phyloP scores from a whole-genome alignment of 805 yeast species.

The Allodekkera sacchari region DNA sequence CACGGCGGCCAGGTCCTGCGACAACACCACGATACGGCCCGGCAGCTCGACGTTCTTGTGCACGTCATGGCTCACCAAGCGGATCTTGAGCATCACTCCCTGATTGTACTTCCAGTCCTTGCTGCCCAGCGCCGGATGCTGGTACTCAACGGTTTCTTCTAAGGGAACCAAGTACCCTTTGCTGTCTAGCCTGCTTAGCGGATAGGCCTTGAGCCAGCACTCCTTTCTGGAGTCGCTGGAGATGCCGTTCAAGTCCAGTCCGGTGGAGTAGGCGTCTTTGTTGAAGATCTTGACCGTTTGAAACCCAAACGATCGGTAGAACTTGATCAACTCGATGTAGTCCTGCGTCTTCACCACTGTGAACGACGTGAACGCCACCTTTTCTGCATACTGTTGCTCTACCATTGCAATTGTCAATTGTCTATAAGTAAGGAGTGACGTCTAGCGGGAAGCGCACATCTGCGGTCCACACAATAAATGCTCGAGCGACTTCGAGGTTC shows the following conservation, averaged over 20 bases:
- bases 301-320: constrained; percentile 57
- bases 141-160: constrained; percentile 27
- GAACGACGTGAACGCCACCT: constrained; percentile 50
- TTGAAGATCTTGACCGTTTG: constrained; percentile 50
- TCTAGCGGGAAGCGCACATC: no score
- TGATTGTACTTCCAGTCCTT: constrained; percentile 14
- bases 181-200: constrained; percentile 25
- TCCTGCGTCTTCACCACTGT: constrained; percentile 42
- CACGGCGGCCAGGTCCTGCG: constrained; percentile 27
- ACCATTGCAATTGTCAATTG: no score
- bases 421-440: no score
- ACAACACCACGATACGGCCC: constrained; percentile 32
- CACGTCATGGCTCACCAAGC: constrained; percentile 32
- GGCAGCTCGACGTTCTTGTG: constrained; percentile 25
- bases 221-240: constrained; percentile 61
- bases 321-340: constrained; percentile 42
- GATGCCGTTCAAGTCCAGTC: constrained; percentile 38
- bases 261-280: constrained; percentile 35
- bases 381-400: no score
- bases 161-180: constrained; percentile 21
- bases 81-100: constrained; percentile 40
- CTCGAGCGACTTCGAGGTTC: no score
- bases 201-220: constrained; percentile 66
- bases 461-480: no score
- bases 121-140: constrained; percentile 12